phyloP scores from a whole-genome alignment of 225 moss, liverwort and hornwort genomes.

The Pseudoscleropodium purum region DNA sequence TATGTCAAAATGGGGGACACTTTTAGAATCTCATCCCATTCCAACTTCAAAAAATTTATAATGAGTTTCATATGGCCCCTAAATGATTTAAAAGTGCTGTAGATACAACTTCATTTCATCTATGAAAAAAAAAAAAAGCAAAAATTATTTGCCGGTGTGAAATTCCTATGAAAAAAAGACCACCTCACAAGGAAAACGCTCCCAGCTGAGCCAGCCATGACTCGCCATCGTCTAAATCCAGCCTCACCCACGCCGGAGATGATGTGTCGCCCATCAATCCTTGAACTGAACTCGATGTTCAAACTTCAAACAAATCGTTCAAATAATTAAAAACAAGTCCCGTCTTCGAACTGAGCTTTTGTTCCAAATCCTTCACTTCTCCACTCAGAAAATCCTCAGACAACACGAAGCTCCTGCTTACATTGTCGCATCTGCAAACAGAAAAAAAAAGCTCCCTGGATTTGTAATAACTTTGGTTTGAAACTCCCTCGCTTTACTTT shows the following conservation, averaged over 20 bases:
- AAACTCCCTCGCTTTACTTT: neutral
- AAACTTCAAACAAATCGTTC: neutral
- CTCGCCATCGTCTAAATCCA: neutral
- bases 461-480: neutral
- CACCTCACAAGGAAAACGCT: neutral
- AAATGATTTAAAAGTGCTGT: neutral
- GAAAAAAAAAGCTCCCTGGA: neutral
- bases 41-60: neutral
- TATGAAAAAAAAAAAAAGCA: neutral
- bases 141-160: rapidly evolving
- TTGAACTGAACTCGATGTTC: neutral
- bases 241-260: no score
- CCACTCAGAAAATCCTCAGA: neutral
- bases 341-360: neutral
- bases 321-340: neutral
- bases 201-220: neutral
- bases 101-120: neutral
- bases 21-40: neutral
- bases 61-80: neutral
- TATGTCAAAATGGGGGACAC: rapidly evolving
- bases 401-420: neutral
- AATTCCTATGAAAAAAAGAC: neutral
- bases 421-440: neutral
- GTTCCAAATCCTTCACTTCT: neutral
- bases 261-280: neutral